Conservation (phyloP, 768 basidiomycete species). For the Trametopsis cervina region DNA sequence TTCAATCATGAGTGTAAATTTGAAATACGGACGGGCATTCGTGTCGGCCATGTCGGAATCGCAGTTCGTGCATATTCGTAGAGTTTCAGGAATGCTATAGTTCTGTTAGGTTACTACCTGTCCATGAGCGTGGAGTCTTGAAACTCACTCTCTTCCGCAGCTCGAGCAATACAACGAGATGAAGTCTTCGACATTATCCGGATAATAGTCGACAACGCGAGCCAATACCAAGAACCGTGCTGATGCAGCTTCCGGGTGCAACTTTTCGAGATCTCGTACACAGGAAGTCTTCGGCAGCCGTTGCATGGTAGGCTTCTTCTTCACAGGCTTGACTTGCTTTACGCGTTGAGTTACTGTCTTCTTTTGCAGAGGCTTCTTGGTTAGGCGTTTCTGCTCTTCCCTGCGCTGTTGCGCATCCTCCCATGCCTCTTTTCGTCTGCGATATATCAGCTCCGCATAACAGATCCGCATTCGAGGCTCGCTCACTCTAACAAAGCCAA, state of each 20-base stretch:
- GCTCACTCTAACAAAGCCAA: conserved; percentile 34
- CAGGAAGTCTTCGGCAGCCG: conserved; percentile 13
- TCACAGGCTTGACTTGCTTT: neutral
- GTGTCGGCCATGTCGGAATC: conserved; percentile 42
- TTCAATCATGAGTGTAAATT: conserved; percentile 43
- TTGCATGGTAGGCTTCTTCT: neutral
- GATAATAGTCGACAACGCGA: conserved; percentile 49
- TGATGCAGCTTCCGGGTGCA: conserved; percentile 20
- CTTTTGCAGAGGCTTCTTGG: neutral
- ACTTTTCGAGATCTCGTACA: conserved; percentile 32
- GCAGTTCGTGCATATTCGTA: conserved; percentile 41
- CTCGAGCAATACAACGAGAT: conserved; percentile 42
- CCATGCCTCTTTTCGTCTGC: conserved; percentile 29
- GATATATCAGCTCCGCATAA: neutral
- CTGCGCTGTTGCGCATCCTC: conserved; percentile 16
- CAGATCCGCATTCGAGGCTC: neutral
- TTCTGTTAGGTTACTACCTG: neutral
- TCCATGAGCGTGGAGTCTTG: neutral
- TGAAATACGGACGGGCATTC: conserved; percentile 36
- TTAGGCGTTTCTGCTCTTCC: neutral
- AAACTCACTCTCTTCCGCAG: conserved; percentile 44
- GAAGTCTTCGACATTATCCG: conserved; percentile 40
- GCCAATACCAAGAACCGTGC: conserved; percentile 38
- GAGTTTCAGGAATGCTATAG: conserved; percentile 36
- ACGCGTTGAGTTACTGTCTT: neutral